These are phyloP conservation scores for Chenopodium album DNA, from an alignment of 148 eudicot genomes.

Conservation along the genomic window DNA sequence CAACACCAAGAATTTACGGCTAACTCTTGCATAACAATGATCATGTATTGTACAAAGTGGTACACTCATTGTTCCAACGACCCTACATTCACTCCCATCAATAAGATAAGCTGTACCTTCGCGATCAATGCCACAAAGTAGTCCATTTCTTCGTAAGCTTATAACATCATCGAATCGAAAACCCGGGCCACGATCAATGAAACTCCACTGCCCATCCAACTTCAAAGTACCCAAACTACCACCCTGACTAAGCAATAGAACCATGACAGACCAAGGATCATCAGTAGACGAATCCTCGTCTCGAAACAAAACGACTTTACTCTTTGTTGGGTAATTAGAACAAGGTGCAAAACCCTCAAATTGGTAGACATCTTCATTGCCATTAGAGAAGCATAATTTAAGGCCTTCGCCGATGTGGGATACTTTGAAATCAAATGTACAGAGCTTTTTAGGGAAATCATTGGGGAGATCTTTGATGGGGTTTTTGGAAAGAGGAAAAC, in stretches of 20 bases:
- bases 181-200: not conserved
- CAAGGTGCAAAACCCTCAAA: not conserved
- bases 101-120: slow-evolving; percentile 9
- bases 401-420: not conserved
- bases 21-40: not conserved
- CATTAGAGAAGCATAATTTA: not conserved
- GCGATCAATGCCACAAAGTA: slow-evolving; percentile 11
- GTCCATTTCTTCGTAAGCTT: not conserved
- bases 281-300: not conserved
- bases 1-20: too few species aligned
- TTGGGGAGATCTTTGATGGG: not conserved
- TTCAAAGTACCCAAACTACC: not conserved
- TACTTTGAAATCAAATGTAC: not conserved
- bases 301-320: not conserved
- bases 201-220: not conserved
- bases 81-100: not conserved
- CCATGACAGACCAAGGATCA: not conserved
- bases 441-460: not conserved
- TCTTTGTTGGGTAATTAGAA: not conserved
- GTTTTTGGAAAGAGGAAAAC: not conserved
- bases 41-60: too few species aligned
- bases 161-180: not conserved
- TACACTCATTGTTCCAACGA: not conserved
- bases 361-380: not conserved
- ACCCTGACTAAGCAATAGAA: not conserved